Conservation (phyloP, 306 rosid species). For the Bauhinia variegata region DNA sequence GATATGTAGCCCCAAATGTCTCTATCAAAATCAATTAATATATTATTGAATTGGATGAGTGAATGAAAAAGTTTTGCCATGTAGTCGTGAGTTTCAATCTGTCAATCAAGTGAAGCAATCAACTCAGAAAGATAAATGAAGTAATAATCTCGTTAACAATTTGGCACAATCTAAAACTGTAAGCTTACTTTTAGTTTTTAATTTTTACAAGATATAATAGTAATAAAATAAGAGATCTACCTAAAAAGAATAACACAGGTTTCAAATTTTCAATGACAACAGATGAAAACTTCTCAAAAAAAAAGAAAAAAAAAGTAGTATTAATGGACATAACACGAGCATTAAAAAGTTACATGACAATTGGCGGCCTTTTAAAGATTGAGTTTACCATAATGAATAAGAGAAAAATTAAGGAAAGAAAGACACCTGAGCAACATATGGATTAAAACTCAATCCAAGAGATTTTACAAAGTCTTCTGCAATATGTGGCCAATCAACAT, state of each 20-base stretch:
- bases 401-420: neutral
- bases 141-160: slow-evolving; percentile 11
- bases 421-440: slow-evolving; percentile 77
- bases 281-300: neutral
- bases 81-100: slow-evolving; percentile 95
- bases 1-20: slow-evolving; percentile 91
- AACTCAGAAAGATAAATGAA: slow-evolving; percentile 29
- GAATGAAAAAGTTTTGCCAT: slow-evolving; percentile 82
- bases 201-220: neutral
- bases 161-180: slow-evolving; percentile 9
- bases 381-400: neutral
- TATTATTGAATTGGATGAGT: slow-evolving; percentile 69
- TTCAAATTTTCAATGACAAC: neutral
- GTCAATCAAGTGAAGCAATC: slow-evolving; percentile 37
- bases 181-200: neutral
- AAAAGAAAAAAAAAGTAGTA: neutral
- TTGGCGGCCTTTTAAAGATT: too few relatives aligned
- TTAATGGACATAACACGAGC: neutral
- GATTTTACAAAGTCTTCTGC: slow-evolving; percentile 76
- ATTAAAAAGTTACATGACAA: slow-evolving; percentile 4
- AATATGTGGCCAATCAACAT: slow-evolving; percentile 66
- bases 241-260: neutral
- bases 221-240: slow-evolving; percentile 9
- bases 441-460: slow-evolving; percentile 79
- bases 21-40: slow-evolving; percentile 78